Conservation (phyloP, 345 rosid genomes). For the Balakata baccata region DNA sequence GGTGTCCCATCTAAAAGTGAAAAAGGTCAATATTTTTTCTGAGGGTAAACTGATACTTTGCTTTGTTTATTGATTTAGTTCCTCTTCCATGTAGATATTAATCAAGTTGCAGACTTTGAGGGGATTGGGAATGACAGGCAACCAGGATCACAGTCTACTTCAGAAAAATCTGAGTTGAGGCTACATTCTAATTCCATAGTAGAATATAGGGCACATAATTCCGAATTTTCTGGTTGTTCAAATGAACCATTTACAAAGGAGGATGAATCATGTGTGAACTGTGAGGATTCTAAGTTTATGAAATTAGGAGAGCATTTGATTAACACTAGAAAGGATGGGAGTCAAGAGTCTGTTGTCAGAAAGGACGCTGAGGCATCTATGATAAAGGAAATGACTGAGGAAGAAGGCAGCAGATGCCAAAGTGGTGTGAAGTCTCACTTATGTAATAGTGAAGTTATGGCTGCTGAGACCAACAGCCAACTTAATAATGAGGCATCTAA, state of each 20-base stretch:
- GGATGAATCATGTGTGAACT: too few relatives aligned
- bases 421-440: constrained; percentile 14
- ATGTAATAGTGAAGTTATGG: constrained; percentile 20
- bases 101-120: constrained; percentile 30
- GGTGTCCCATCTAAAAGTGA: too few relatives aligned
- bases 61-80: constrained; percentile 29
- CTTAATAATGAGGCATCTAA: constrained; percentile 19
- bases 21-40: constrained; percentile 11
- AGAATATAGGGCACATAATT: constrained; percentile 14
- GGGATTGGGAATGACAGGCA: constrained; percentile 21
- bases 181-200: constrained; percentile 15
- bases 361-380: constrained; percentile 2
- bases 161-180: constrained; percentile 16
- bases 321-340: too few relatives aligned
- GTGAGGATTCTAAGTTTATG: too few relatives aligned
- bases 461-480: constrained; percentile 21
- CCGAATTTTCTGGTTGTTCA: constrained; percentile 20
- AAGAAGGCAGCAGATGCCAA: constrained; percentile 12
- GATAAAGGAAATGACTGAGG: constrained; percentile 13
- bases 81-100: constrained; percentile 47
- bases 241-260: neutral
- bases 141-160: constrained; percentile 24
- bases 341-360: too few relatives aligned
- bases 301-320: too few relatives aligned
- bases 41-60: constrained; percentile 21